Conservation (phyloP, 2,329 filamentous ascomycete genomes). For the Lachnellula willkommii region DNA sequence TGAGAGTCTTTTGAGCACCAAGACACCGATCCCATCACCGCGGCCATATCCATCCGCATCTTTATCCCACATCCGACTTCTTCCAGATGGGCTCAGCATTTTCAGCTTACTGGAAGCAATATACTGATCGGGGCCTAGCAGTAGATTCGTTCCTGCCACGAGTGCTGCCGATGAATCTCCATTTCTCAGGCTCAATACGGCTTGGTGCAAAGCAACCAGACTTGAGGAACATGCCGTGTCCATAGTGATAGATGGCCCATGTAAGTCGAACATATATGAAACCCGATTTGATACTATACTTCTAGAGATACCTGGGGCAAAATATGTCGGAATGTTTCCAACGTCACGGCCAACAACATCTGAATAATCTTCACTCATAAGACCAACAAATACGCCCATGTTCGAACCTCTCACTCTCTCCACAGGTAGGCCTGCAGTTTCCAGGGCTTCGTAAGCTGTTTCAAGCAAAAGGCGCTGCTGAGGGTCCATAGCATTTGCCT, state of each 20-base stretch:
- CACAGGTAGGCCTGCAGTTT: slow-evolving; percentile 20
- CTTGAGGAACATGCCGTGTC: slow-evolving; percentile 38
- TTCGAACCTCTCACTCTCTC: slow-evolving; percentile 15
- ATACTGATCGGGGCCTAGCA: slow-evolving; percentile 27
- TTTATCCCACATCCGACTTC: slow-evolving; percentile 37
- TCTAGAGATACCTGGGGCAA: slow-evolving; percentile 30
- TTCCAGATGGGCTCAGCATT: slow-evolving; percentile 27
- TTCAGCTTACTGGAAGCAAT: slow-evolving; percentile 37
- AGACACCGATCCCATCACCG: slow-evolving; percentile 50
- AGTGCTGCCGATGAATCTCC: slow-evolving; percentile 15
- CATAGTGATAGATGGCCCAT: slow-evolving; percentile 35
- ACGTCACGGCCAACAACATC: slow-evolving; percentile 31
- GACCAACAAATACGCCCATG: slow-evolving; percentile 31
- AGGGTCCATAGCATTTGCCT: slow-evolving; percentile 28
- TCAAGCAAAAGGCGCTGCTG: slow-evolving; percentile 23
- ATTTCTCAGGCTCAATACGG: slow-evolving; percentile 14
- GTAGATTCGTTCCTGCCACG: slow-evolving; percentile 20
- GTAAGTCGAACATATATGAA: slow-evolving; percentile 38
- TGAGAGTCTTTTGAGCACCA: slow-evolving; percentile 53
- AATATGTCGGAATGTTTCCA: slow-evolving; percentile 30
- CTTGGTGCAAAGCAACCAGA: slow-evolving; percentile 33
- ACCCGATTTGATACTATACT: slow-evolving; percentile 38
- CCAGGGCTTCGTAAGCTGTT: slow-evolving; percentile 27
- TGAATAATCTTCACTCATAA: slow-evolving; percentile 24
- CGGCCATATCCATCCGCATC: slow-evolving; percentile 19